Evolutionary conservation across 352 stramenopile genomes (phyloP).

Genomic region (Blastocystis sp.): DNA sequence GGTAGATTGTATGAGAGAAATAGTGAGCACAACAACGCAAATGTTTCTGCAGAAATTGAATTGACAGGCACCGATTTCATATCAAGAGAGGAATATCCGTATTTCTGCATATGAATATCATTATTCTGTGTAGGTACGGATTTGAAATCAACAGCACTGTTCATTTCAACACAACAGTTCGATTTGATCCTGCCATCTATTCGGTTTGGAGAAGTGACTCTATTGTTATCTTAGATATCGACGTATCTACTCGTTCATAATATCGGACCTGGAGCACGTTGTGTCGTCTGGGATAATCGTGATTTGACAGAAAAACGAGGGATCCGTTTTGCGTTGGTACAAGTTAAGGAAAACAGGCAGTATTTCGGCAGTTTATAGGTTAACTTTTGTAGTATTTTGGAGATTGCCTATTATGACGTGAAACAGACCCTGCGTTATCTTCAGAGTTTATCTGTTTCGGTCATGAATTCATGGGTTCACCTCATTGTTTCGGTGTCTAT

Average conservation of each 20-base stretch:
- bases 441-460: neutral
- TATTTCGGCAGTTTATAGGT: neutral
- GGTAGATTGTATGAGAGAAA: neutral
- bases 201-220: neutral
- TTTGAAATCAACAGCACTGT: neutral
- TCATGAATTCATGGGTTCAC: neutral
- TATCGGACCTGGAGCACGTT: neutral
- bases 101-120: neutral
- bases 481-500: neutral
- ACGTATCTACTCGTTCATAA: neutral
- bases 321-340: neutral
- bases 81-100: neutral
- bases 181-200: neutral
- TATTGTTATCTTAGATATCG: neutral
- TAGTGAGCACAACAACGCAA: neutral
- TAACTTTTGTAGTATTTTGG: neutral
- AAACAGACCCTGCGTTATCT: neutral
- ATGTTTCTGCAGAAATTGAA: neutral
- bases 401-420: neutral
- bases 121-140: neutral
- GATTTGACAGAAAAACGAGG: neutral
- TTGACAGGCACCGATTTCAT: neutral
- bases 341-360: neutral
- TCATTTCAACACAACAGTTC: neutral
- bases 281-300: conserved; percentile 23